Conservation (phyloP, 768 basidiomycete species). For the Auriscalpium vulgare region DNA sequence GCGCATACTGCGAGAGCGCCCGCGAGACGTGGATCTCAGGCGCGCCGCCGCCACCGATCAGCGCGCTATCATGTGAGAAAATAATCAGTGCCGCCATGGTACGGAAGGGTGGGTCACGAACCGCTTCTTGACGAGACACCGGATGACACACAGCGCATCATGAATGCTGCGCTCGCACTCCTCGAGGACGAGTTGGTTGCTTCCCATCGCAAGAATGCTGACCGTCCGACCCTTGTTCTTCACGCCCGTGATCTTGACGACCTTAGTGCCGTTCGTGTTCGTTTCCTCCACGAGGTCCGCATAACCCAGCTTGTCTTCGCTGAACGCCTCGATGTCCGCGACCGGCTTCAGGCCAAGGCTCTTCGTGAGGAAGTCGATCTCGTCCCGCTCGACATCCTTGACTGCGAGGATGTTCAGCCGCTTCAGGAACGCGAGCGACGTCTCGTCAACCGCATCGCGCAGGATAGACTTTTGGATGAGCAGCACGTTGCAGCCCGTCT, state of each 20-base stretch:
- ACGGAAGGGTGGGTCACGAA: conserved; percentile 27
- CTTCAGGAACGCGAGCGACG: conserved; percentile 94
- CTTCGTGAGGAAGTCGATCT: conserved; percentile 95
- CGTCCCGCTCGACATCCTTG: conserved; percentile 97
- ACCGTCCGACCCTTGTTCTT: conserved; percentile 94
- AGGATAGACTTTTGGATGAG: conserved; percentile 99
- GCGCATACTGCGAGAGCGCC: conserved; percentile 81
- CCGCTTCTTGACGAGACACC: conserved; percentile 99
- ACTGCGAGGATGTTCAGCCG: conserved; percentile 93
- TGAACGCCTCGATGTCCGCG: conserved; percentile 95
- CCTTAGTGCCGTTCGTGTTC: conserved; percentile 74
- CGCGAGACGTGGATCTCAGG: conserved; percentile 98
- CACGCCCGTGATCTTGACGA: conserved; percentile 90
- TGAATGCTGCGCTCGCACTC: conserved; percentile 97
- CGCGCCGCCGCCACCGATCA: conserved; percentile 94
- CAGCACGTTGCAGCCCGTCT: conserved; percentile 98
- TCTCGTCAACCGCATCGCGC: conserved; percentile 97
- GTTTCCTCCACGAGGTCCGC: conserved; percentile 94
- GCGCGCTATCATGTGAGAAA: conserved; percentile 46
- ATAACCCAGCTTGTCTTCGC: conserved; percentile 94
- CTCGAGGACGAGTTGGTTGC: conserved; percentile 88
- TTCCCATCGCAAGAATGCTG: conserved; percentile 90
- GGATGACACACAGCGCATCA: conserved; percentile 80
- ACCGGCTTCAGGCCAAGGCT: conserved; percentile 93
- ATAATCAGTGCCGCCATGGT: background rate